Base-by-base conservation (phyloP, 2,329 filamentous ascomycete species). In the Fusarium bactridioides region DNA sequence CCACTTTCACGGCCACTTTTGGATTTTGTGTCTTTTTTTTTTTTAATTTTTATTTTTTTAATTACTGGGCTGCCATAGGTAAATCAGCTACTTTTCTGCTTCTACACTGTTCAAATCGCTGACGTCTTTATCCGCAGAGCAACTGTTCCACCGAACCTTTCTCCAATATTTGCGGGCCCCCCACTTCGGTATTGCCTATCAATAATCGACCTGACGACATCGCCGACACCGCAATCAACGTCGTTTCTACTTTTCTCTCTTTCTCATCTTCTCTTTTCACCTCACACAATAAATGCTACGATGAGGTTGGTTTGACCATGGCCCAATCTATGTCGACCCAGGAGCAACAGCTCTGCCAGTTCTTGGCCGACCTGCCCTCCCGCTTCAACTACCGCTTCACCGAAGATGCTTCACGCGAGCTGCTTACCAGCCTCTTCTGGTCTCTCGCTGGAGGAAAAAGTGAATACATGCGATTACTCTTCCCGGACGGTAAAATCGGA, bases 321-420 rank as follows among this genome's bases (percentile, higher is more conserved):
- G 86, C 87, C 71, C 77, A 82, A 70, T 72, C 81, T 60, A 86
- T 90, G 84, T 87, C 89, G 72, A 90, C 89, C 23, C 89, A 90
- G 80, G 94, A 97, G 87, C 91, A 88, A 83, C 91, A 92, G 85
- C 93, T 98, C 83, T 95, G 93, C 81, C 89, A 93, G 81, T 90
- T 93, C 78, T 89, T 99, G 78, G 90, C 93, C 80, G 89, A 92
- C 78, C 89, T 97, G 78, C 95, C 96, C 62, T 86, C 86, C 74
- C 86, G 88, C 74, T 91, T 93, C 85, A 86, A 88, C 73, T 93
- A 94, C 83, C 91, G 92, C 70, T 99, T 95, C 83, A 91, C 87
- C 45, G 86, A 91, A 59, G 84, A 89, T 51, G 94, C 95, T 59
- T 88, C 89, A 71, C 87, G 88, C 67, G 89, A 93, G 70, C 90